Conservation (phyloP, 2,329 filamentous ascomycete genomes). For the Xylariales sp. region DNA sequence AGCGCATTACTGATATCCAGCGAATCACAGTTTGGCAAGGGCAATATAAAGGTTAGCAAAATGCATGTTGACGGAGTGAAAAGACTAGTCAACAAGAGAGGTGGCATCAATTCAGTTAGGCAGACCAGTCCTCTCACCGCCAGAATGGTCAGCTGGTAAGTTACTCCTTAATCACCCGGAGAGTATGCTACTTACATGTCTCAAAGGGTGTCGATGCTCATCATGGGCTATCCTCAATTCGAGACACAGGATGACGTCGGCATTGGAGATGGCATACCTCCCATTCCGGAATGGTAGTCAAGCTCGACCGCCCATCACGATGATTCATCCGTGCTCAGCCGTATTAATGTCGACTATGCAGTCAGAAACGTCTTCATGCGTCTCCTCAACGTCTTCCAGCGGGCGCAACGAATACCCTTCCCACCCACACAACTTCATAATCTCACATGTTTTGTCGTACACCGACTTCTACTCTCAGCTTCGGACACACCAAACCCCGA, state of each 20-base stretch:
- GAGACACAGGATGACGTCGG: constrained; percentile 44
- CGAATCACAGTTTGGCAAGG: constrained; percentile 43
- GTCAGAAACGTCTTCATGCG: constrained; percentile 32
- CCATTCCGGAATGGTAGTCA: constrained; percentile 45
- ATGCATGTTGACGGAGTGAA: constrained; percentile 49
- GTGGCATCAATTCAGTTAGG: constrained; percentile 43
- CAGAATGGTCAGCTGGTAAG: constrained; percentile 51
- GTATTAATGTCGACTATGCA: constrained; percentile 1
- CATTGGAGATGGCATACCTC: constrained; percentile 42
- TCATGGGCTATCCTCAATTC: constrained; percentile 50
- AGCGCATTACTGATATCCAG: not conserved
- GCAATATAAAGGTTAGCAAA: constrained; percentile 36
- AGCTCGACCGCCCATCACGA: too few relatives aligned
- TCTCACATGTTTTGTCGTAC: constrained; percentile 49
- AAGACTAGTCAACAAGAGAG: constrained; percentile 42
- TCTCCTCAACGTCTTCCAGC: constrained; percentile 39
- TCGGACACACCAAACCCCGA: constrained; percentile 6
- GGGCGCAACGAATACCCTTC: constrained; percentile 22
- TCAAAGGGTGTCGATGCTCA: constrained; percentile 52
- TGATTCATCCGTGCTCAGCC: too few relatives aligned
- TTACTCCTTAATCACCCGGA: not conserved
- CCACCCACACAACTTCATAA: constrained; percentile 46
- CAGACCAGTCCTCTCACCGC: constrained; percentile 48
- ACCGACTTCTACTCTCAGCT: constrained; percentile 36
- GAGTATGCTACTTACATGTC: not conserved